phyloP scores from a whole-genome alignment of 139 green algal species.

The Auxenochlorella pyrenoidosa region DNA sequence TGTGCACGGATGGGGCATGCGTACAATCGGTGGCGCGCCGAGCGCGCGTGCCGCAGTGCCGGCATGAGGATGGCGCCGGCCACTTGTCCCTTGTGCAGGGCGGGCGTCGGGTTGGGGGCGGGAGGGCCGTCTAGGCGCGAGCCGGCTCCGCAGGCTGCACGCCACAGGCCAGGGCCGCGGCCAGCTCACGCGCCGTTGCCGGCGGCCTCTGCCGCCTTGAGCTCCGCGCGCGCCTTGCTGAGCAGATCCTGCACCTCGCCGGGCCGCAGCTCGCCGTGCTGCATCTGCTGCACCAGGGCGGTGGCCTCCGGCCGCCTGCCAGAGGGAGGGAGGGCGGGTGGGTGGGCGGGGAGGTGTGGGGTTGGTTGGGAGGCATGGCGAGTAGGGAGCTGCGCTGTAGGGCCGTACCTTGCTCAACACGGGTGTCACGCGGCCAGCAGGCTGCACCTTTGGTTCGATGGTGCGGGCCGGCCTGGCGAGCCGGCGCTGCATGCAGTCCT shows the following conservation, averaged over 20 bases:
- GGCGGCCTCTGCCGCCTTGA: conserved; percentile 38
- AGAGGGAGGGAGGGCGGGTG: not conserved
- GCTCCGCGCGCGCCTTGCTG: conserved; percentile 10
- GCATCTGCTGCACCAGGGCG: conserved; percentile 94
- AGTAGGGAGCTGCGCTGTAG: too few relatives aligned
- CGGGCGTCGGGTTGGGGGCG: too few relatives aligned
- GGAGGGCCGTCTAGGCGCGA: too few relatives aligned
- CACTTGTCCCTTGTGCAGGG: too few relatives aligned
- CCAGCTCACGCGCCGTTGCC: conserved; percentile 40
- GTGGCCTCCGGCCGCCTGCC: conserved; percentile 84
- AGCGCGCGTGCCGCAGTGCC: too few relatives aligned
- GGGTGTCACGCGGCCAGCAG: not conserved
- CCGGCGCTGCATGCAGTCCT: too few relatives aligned
- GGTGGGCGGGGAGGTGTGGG: too few relatives aligned
- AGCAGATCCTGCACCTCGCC: conserved; percentile 48
- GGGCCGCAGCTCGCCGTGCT: conserved; percentile 86
- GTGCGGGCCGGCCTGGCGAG: too few relatives aligned
- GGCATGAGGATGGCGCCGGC: not conserved
- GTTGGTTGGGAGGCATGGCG: too few relatives aligned
- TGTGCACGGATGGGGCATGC: not conserved
- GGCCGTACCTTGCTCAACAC: too few relatives aligned
- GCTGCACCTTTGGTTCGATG: not conserved
- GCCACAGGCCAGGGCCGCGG: not conserved
- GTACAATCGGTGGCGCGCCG: too few relatives aligned
- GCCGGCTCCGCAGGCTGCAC: not conserved